Evolutionary conservation across 768 basidiomycete genomes (phyloP).

Genomic region (Lentinula boryana): DNA sequence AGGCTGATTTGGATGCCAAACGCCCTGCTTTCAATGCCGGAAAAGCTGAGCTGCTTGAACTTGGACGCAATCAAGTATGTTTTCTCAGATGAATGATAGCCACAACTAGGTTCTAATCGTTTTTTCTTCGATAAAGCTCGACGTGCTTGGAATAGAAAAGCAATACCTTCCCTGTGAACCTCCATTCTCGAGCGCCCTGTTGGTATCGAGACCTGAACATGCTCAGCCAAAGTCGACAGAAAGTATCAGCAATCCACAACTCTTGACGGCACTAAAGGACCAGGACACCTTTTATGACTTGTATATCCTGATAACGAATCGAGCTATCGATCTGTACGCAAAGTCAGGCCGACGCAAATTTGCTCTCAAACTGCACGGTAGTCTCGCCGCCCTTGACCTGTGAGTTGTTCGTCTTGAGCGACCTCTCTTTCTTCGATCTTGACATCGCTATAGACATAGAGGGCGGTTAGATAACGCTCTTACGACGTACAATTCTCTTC

Average conservation of each 20-base stretch:
- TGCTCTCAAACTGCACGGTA: slow-evolving; percentile 80
- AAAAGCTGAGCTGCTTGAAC: slow-evolving; percentile 84
- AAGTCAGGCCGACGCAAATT: slow-evolving; percentile 81
- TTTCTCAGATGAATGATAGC: not conserved
- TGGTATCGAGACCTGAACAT: slow-evolving; percentile 14
- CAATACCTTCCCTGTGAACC: slow-evolving; percentile 66
- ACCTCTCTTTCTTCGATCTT: not conserved
- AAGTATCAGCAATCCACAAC: slow-evolving; percentile 53
- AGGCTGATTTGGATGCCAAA: slow-evolving; percentile 39
- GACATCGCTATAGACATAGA: slow-evolving; percentile 47
- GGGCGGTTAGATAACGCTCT: slow-evolving; percentile 57
- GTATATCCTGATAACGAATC: slow-evolving; percentile 71
- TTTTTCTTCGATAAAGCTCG: slow-evolving; percentile 47
- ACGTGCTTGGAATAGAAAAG: slow-evolving; percentile 70
- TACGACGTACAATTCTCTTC: slow-evolving; percentile 70
- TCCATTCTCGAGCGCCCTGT: slow-evolving; percentile 63
- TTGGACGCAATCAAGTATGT: slow-evolving; percentile 81
- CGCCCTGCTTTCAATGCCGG: slow-evolving; percentile 58
- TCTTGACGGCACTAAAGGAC: slow-evolving; percentile 52
- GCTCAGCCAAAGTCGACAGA: slow-evolving; percentile 16
- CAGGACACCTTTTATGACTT: slow-evolving; percentile 67
- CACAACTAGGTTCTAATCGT: not conserved
- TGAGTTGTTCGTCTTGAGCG: slow-evolving; percentile 33
- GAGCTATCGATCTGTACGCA: slow-evolving; percentile 79
- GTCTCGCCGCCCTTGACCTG: slow-evolving; percentile 85